Percentiles rank a stretch among this genome's conserved stretches.
These are phyloP conservation scores for Yamadazyma nakazawae DNA, from an alignment of 805 yeast genomes.

Conservation along the genomic window DNA sequence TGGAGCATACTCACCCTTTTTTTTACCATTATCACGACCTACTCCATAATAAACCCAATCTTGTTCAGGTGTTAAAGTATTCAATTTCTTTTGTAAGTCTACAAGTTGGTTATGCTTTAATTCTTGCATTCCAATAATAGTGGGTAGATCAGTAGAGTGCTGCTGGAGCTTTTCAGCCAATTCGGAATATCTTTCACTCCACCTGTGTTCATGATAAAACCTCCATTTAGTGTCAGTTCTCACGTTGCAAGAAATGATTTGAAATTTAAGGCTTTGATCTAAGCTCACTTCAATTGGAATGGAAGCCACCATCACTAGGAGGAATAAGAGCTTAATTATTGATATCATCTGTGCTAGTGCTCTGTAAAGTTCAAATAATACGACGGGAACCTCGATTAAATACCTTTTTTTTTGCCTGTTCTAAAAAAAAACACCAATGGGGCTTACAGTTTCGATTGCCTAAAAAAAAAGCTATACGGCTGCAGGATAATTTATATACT, in stretches of 20 bases:
- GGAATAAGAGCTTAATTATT: neutral
- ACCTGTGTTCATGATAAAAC: slow-evolving; percentile 38
- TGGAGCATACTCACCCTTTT: slow-evolving; percentile 52
- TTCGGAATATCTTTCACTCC: slow-evolving; percentile 39
- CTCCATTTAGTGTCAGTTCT: slow-evolving; percentile 35
- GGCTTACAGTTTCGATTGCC: too few species aligned
- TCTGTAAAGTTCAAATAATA: neutral
- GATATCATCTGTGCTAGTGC: neutral
- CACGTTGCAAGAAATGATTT: slow-evolving; percentile 38
- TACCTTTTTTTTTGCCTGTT: neutral
- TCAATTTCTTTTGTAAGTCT: slow-evolving; percentile 34
- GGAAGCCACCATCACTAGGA: neutral
- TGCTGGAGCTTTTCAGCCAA: slow-evolving; percentile 21
- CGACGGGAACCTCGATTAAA: neutral
- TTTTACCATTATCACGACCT: slow-evolving; percentile 52
- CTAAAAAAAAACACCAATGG: too few species aligned
- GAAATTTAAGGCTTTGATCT: slow-evolving; percentile 7
- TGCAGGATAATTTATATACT: too few species aligned
- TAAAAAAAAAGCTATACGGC: too few species aligned
- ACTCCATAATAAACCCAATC: slow-evolving; percentile 43
- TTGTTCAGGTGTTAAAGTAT: slow-evolving; percentile 18
- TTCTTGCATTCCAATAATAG: slow-evolving; percentile 41
- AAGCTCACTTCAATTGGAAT: slow-evolving; percentile 4
- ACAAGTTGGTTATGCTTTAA: slow-evolving; percentile 41
- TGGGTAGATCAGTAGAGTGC: slow-evolving; percentile 14